Conservation (phyloP, 345 rosid genomes). For the Eucalyptus virginea region DNA sequence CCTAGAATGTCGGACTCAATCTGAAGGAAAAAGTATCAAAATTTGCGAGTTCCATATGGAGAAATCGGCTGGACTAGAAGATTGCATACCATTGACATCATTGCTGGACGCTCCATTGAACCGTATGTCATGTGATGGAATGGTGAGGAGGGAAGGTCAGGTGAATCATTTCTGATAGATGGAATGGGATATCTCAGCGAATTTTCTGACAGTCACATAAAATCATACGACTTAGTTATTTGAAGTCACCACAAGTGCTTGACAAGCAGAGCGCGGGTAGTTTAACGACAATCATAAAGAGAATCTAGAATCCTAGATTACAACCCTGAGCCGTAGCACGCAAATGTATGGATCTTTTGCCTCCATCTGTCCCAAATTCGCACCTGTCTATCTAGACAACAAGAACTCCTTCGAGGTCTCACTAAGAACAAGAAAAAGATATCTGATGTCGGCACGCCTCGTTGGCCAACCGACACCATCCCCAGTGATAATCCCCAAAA, state of each 20-base stretch:
- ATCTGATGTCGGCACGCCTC: not conserved
- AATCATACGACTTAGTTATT: not conserved
- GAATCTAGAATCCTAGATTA: not conserved
- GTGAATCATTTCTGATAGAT: not conserved
- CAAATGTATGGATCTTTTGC: not conserved
- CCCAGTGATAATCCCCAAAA: not conserved
- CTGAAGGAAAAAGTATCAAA: not conserved
- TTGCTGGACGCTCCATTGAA: not conserved
- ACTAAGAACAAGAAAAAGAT: not conserved
- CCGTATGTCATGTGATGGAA: not conserved
- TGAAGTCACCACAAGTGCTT: not conserved
- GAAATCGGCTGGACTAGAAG: not conserved
- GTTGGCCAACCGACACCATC: not conserved
- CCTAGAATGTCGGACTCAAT: not conserved
- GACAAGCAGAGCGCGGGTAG: not conserved
- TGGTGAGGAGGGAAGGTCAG: not conserved
- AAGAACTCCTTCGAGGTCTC: not conserved
- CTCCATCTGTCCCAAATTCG: not conserved
- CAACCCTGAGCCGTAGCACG: not conserved
- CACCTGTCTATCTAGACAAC: not conserved
- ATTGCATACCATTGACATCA: not conserved
- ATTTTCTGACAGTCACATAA: not conserved
- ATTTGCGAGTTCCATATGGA: not conserved
- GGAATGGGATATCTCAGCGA: not conserved
- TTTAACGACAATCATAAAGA: not conserved